Conservation (phyloP, 2,329 filamentous ascomycete species). For the Colletotrichum phormii region DNA sequence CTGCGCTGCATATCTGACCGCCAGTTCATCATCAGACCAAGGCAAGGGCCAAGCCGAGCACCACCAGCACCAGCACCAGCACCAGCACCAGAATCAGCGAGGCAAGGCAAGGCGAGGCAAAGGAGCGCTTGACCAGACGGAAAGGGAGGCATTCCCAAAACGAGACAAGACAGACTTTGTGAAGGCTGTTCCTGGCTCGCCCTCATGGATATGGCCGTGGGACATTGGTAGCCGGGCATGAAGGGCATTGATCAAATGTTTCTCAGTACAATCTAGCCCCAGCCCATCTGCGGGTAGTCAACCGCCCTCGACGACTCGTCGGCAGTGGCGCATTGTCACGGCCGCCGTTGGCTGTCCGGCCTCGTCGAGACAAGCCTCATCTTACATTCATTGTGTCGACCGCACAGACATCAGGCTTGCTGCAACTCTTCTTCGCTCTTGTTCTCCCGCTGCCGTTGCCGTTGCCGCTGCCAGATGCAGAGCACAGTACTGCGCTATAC, state of each 20-base stretch:
- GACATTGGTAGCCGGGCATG: slow-evolving; percentile 9
- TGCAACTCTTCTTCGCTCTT: slow-evolving; percentile 20
- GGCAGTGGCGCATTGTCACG: slow-evolving; percentile 34
- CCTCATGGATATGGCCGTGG: slow-evolving; percentile 6
- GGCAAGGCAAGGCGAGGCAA: slow-evolving; percentile 1
- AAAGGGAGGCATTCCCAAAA: slow-evolving; percentile 12
- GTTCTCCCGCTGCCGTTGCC: slow-evolving; percentile 33
- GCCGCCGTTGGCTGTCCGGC: slow-evolving; percentile 38
- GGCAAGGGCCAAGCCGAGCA: slow-evolving; percentile 24
- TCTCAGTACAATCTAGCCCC: slow-evolving; percentile 22
- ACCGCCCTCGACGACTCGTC: slow-evolving; percentile 27
- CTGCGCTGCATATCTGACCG: slow-evolving; percentile 56
- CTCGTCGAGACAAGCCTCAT: slow-evolving; percentile 42
- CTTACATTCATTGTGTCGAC: slow-evolving; percentile 42
- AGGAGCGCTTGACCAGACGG: neutral
- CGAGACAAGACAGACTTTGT: slow-evolving; percentile 14
- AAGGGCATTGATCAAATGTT: slow-evolving; percentile 35
- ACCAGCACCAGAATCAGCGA: slow-evolving; percentile 26
- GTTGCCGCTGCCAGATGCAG: slow-evolving; percentile 30
- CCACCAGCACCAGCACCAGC: slow-evolving; percentile 10
- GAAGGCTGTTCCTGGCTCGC: slow-evolving; percentile 18
- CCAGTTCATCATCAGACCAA: slow-evolving; percentile 56
- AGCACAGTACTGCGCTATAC: slow-evolving; percentile 22
- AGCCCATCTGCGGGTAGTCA: slow-evolving; percentile 14
- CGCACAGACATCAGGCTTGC: slow-evolving; percentile 35